A percentile compares a stretch with the other conserved stretches of the same genome.
phyloP scores from a whole-genome alignment of 2,329 filamentous ascomycete genomes.

The Rhinocladiella similis region DNA sequence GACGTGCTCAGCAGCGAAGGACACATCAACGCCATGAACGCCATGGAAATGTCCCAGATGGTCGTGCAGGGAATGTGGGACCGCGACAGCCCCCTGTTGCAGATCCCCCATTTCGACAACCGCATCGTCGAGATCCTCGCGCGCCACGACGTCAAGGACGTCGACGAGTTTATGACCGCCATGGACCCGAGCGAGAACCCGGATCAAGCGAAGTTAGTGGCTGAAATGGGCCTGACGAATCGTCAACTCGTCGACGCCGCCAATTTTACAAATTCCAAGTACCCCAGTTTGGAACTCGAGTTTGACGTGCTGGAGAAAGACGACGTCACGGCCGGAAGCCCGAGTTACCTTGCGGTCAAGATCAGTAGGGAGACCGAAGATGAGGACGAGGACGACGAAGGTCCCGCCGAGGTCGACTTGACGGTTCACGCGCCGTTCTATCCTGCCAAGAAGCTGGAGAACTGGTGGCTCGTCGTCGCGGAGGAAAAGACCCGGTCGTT shows the following conservation, averaged over 20 bases:
- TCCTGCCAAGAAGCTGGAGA: constrained; percentile 87
- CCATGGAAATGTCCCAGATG: constrained; percentile 99
- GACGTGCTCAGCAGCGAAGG: constrained; percentile 95
- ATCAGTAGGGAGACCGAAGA: constrained; percentile 65
- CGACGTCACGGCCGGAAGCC: constrained; percentile 74
- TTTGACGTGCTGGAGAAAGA: constrained; percentile 83
- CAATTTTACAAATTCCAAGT: constrained; percentile 92
- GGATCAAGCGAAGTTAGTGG: constrained; percentile 74
- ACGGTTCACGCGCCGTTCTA: constrained; percentile 96
- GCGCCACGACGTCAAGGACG: constrained; percentile 72
- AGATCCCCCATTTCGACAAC: constrained; percentile 90
- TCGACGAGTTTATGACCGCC: constrained; percentile 97
- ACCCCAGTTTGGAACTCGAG: constrained; percentile 90
- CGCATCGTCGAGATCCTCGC: constrained; percentile 60
- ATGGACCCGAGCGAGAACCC: constrained; percentile 96
- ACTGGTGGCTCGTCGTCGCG: constrained; percentile 97
- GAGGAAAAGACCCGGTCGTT: constrained; percentile 86
- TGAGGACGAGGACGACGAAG: constrained; percentile 14
- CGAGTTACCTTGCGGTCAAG: constrained; percentile 78
- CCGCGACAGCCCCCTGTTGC: constrained; percentile 91
- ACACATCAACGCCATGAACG: constrained; percentile 93
- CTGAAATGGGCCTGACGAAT: constrained; percentile 72
- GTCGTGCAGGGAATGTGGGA: constrained; percentile 99
- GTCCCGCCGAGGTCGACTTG: constrained; percentile 63
- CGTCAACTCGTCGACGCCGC: constrained; percentile 85